A percentile compares a stretch with the other conserved stretches of the same genome.
Conservation (phyloP, 768 basidiomycete genomes). For the Dacryopinax primogenitus region DNA sequence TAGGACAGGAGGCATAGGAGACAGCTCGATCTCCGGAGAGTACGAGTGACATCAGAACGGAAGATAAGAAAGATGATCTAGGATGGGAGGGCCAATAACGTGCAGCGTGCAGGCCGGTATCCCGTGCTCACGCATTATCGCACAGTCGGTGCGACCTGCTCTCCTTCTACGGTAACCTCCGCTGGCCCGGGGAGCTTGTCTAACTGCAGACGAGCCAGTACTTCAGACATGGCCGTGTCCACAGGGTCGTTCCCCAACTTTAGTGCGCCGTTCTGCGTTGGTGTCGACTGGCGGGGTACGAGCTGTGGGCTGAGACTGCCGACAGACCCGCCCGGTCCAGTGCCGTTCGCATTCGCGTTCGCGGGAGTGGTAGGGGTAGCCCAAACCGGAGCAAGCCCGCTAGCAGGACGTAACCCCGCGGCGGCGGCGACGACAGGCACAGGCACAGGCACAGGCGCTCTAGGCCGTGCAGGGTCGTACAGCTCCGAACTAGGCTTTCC, state of each 20-base stretch:
- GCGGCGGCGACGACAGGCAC: too few species aligned
- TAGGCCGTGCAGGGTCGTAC: constrained; percentile 23
- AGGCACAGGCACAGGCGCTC: background rate
- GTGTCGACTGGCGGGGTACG: background rate
- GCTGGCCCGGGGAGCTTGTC: constrained; percentile 1
- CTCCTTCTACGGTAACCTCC: background rate
- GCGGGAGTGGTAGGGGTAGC: too few species aligned
- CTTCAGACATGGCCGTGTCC: constrained; percentile 4
- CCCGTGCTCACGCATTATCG: background rate
- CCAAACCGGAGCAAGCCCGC: too few species aligned
- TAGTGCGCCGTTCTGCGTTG: background rate
- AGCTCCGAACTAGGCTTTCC: constrained; percentile 35
- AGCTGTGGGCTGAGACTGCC: too few species aligned
- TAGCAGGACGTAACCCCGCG: too few species aligned
- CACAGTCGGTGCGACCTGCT: background rate
- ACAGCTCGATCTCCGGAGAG: background rate
- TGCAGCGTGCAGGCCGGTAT: background rate
- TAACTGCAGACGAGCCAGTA: constrained; percentile 8
- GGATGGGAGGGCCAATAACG: too few species aligned
- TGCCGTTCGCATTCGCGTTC: too few species aligned
- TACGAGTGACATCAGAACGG: constrained; percentile 11
- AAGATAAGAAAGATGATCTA: background rate
- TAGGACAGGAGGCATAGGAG: background rate
- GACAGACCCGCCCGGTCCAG: too few species aligned
- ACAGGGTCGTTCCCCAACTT: background rate